Evolutionary conservation across 306 rosid genomes (phyloP), one percentile per base, ranked within the genome.

Genomic region (Glycyrrhiza uralensis): DNA sequence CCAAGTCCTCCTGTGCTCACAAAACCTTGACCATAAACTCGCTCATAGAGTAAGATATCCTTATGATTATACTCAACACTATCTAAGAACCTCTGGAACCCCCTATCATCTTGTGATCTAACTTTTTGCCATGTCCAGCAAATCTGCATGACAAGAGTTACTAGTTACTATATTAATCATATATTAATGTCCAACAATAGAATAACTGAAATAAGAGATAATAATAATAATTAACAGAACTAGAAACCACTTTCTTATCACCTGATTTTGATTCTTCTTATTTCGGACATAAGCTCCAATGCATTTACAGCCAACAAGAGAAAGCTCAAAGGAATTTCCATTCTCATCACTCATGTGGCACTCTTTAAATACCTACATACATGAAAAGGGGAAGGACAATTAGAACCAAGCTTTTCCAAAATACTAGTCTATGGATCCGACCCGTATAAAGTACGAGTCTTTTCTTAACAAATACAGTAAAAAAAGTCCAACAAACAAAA

Each of bases 181-280:
- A 4, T 42, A 35, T 19, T 59, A 18, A 62, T 42, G 75, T 15
- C 17, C n/a, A n/a, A n/a, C n/a, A 41, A 72, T 54, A 6, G 63
- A 50, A 24, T 26, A 33, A 6, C 3, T 74, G 17, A 56, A 28
- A 62, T 29, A 22, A 17, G 54, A 24, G 15, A 38, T 57, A 13
- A 28, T 26, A 1, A 38, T 38, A 29, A 38, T 32, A 41, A 2
- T 63, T 45, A 20, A 18, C 42, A 63, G 49, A 60, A 52, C 12
- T 7, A 17, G 20, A 52, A 68, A 19, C 12, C n/a, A n/a, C n/a
- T 62, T 74, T 24, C 15, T 61, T 19, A n/a, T 73, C 44, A 89
- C 99, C 87, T 94, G 99, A 75, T 94, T 94, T 77, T 94, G 99
- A 85, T 89, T 94, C 90, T 82, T 94, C 76, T 94, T 94, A 66